Conservation (phyloP, 805 yeast species). For the Teunomyces cretensis region DNA sequence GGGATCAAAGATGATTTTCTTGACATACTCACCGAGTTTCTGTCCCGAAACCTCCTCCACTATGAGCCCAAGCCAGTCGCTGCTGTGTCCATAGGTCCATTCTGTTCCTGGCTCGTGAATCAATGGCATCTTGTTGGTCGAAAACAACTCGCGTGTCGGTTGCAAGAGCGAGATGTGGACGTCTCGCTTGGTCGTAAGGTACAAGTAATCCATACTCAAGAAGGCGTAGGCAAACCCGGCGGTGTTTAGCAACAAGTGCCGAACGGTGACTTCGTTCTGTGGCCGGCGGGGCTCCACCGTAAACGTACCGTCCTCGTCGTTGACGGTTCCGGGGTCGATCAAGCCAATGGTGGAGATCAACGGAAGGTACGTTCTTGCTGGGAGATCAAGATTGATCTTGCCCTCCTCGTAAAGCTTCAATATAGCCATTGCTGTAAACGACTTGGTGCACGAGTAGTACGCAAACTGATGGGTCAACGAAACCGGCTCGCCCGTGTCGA, state of each 20-base stretch:
- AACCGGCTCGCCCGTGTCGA: constrained; percentile 16
- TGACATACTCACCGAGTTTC: constrained; percentile 30
- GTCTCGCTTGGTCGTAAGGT: constrained; percentile 10
- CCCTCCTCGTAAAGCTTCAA: constrained; percentile 34
- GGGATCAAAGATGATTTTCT: constrained; percentile 31
- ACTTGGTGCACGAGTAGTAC: constrained; percentile 32
- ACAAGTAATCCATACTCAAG: constrained; percentile 12
- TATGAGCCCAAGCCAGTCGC: constrained; percentile 40
- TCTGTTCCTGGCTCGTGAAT: constrained; percentile 38
- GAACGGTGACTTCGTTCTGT: constrained; percentile 21
- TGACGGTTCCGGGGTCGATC: constrained; percentile 26
- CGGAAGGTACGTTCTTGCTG: constrained; percentile 34
- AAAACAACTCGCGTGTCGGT: constrained; percentile 13
- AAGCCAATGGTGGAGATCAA: constrained; percentile 25
- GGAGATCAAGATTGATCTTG: constrained; percentile 30
- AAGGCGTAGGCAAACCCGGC: constrained; percentile 26
- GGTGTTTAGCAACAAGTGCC: constrained; percentile 30
- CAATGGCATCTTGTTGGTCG: constrained; percentile 14
- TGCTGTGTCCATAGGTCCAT: constrained; percentile 38
- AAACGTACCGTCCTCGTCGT: constrained; percentile 24
- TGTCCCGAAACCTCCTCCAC: constrained; percentile 34
- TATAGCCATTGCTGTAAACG: constrained; percentile 36
- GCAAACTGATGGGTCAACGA: constrained; percentile 18
- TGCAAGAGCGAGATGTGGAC: constrained; percentile 7
- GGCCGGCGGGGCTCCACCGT: constrained; percentile 23